Evolutionary conservation across 176 grass and related monocot genomes (phyloP).

Genomic region (Avena insularis): DNA sequence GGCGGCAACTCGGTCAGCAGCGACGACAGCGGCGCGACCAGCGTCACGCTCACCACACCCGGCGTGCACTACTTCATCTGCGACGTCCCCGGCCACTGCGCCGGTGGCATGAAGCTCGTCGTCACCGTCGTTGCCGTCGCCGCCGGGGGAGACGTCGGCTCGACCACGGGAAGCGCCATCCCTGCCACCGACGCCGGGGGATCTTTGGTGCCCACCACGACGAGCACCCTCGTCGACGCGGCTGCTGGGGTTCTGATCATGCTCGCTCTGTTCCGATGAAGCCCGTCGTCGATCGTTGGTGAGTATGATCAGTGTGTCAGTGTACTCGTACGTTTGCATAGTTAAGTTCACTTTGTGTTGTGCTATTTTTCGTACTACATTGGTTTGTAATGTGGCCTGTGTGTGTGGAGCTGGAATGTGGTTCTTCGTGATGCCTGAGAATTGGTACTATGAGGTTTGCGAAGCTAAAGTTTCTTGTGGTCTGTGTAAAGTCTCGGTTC

Average conservation of each 20-base stretch:
- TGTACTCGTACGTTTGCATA: not conserved
- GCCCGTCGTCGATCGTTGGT: not conserved
- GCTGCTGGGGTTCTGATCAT: not conserved
- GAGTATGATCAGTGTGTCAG: not conserved
- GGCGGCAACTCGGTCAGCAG: conserved; percentile 53
- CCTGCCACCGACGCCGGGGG: not conserved
- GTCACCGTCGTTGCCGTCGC: conserved; percentile 34
- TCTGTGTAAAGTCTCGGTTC: not conserved
- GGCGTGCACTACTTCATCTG: conserved; percentile 79
- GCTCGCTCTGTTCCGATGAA: conserved; percentile 40
- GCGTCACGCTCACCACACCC: conserved; percentile 40
- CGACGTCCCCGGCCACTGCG: conserved; percentile 63
- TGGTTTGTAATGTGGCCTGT: not conserved
- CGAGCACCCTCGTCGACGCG: conserved; percentile 11
- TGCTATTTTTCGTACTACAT: not conserved
- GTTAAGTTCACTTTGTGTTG: not conserved
- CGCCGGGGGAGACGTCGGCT: not conserved
- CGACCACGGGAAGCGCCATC: not conserved
- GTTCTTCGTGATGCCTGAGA: not conserved
- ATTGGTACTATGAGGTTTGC: not conserved
- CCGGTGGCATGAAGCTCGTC: conserved; percentile 63
- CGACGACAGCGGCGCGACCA: conserved; percentile 51
- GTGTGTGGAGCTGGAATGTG: not conserved
- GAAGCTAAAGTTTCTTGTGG: not conserved
- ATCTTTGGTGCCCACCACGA: not conserved